Evolutionary conservation across 139 green algal species (phyloP).

Genomic region (Picochlorum sp.): DNA sequence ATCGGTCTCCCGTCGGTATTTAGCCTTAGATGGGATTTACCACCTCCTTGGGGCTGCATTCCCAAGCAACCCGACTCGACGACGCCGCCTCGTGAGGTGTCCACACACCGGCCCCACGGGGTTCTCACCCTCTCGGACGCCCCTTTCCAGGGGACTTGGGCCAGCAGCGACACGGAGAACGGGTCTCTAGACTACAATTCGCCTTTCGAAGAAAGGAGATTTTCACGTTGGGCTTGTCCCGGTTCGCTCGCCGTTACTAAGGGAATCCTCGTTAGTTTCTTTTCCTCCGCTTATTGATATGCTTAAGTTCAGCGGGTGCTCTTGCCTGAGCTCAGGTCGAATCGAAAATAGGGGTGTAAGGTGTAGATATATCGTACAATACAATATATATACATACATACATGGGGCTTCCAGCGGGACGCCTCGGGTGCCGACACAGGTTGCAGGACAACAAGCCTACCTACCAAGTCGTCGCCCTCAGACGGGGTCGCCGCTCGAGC

Average conservation of each 20-base stretch:
- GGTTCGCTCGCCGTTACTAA: constrained; percentile 87
- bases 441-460: constrained; percentile 1
- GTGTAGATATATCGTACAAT: neutral
- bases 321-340: constrained; percentile 84
- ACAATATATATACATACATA: too few relatives aligned
- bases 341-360: constrained; percentile 11
- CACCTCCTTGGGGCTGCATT: constrained; percentile 86
- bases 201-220: constrained; percentile 55
- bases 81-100: constrained; percentile 63
- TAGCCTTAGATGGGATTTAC: constrained; percentile 93
- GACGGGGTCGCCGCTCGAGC: constrained; percentile 29
- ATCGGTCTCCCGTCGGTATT: constrained; percentile 88
- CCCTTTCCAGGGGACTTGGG: constrained; percentile 70
- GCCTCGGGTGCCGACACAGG: neutral
- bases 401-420: neutral
- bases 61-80: constrained; percentile 84
- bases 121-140: constrained; percentile 80
- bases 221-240: constrained; percentile 74
- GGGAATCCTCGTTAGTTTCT: constrained; percentile 88
- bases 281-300: constrained; percentile 94
- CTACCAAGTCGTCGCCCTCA: constrained; percentile 42
- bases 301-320: constrained; percentile 86
- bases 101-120: constrained; percentile 54
- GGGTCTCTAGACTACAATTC: constrained; percentile 88
- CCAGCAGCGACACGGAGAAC: constrained; percentile 42